phyloP scores from a whole-genome alignment of 352 stramenopile genomes.

The Phytopythium ostracodes region DNA sequence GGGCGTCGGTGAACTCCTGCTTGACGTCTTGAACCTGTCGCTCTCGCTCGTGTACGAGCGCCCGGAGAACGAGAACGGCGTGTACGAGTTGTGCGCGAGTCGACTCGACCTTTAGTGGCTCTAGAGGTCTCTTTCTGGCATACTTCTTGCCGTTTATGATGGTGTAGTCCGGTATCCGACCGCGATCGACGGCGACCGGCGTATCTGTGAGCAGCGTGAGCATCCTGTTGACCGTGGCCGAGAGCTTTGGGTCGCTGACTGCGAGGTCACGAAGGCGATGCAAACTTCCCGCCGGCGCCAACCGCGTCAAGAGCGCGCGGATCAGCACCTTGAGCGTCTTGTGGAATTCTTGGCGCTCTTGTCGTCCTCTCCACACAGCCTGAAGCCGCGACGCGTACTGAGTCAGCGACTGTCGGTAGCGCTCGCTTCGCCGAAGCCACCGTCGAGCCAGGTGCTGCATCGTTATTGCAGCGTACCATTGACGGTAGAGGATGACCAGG shows the following conservation, averaged over 20 bases:
- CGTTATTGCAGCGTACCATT: slow-evolving; percentile 31
- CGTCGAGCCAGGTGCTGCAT: slow-evolving; percentile 30
- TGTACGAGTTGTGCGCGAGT: slow-evolving; percentile 48
- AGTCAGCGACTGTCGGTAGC: slow-evolving; percentile 11
- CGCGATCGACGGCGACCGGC: slow-evolving; percentile 28
- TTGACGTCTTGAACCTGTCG: slow-evolving; percentile 26
- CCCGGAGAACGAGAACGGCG: slow-evolving; percentile 34
- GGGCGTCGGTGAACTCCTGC: slow-evolving; percentile 11
- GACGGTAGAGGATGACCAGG: slow-evolving; percentile 22
- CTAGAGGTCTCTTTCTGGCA: slow-evolving; percentile 16
- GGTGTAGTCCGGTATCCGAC: neutral
- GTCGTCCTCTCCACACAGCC: slow-evolving; percentile 39
- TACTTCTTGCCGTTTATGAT: slow-evolving; percentile 9
- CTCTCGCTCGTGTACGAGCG: slow-evolving; percentile 26
- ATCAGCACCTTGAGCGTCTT: slow-evolving; percentile 36
- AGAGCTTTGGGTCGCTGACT: slow-evolving; percentile 24
- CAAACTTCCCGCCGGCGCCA: slow-evolving; percentile 57
- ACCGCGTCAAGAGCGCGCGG: slow-evolving; percentile 30
- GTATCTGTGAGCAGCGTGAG: slow-evolving; percentile 58
- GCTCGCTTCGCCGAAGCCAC: slow-evolving; percentile 22
- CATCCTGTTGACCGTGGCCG: slow-evolving; percentile 37
- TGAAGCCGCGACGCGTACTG: slow-evolving; percentile 34
- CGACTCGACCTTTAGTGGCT: slow-evolving; percentile 31
- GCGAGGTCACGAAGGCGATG: slow-evolving; percentile 53
- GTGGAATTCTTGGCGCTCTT: slow-evolving; percentile 33